phyloP scores from a whole-genome alignment of 192 early-diverging fungal genomes.

The Coemansia sp. region DNA sequence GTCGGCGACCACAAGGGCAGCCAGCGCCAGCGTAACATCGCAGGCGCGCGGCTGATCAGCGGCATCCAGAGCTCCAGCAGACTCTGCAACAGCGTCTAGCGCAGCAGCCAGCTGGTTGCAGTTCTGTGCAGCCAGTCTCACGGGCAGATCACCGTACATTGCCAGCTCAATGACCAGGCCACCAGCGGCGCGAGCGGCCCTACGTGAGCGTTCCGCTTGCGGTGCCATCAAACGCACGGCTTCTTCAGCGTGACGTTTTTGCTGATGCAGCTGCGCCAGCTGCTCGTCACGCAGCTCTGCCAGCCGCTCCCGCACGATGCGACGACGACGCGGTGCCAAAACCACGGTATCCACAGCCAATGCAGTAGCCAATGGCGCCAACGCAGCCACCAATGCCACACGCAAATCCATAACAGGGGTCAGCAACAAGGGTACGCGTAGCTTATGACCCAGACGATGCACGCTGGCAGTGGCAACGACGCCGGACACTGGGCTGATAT shows the following conservation, averaged over 20 bases:
- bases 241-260: conserved; percentile 79
- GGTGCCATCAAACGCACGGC: conserved; percentile 73
- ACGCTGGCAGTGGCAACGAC: conserved; percentile 63
- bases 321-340: conserved; percentile 63
- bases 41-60: conserved; percentile 44
- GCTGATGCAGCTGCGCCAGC: conserved; percentile 60
- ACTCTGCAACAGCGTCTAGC: conserved; percentile 14
- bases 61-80: conserved; percentile 19
- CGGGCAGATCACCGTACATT: conserved; percentile 80
- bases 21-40: conserved; percentile 88
- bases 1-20: conserved; percentile 79
- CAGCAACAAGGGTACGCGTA: conserved; percentile 67
- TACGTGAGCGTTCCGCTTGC: conserved; percentile 65
- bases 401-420: conserved; percentile 60
- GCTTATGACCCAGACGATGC: conserved; percentile 67
- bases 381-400: conserved; percentile 57
- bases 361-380: conserved; percentile 59
- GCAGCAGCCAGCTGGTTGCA: conserved; percentile 25
- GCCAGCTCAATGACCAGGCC: conserved; percentile 82
- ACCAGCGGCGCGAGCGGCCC: conserved; percentile 67
- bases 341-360: conserved; percentile 61
- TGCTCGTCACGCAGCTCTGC: conserved; percentile 64
- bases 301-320: conserved; percentile 48
- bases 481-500: conserved; percentile 63
- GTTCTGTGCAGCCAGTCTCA: conserved; percentile 42